Conservation (phyloP, 169 alveolate genomes). For the Neospora caninum region DNA sequence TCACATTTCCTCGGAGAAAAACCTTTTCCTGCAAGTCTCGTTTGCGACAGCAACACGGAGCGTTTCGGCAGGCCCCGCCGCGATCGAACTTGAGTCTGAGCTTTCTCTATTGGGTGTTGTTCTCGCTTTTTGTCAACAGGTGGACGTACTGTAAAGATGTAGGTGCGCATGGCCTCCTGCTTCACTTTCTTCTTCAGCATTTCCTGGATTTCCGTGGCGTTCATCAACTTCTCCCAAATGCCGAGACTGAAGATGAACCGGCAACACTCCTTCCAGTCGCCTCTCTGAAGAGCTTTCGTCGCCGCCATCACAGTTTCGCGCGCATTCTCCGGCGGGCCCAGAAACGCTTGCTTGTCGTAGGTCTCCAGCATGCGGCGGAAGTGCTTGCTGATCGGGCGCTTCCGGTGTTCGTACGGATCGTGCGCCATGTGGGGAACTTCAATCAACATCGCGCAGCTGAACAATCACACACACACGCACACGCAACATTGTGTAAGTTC, state of each 20-base stretch:
- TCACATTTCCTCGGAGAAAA: no score
- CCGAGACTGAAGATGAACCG: slow-evolving; percentile 82
- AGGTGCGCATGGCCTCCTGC: slow-evolving; percentile 93
- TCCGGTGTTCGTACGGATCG: slow-evolving; percentile 62
- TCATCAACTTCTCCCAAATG: slow-evolving; percentile 87
- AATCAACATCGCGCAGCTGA: slow-evolving; percentile 76
- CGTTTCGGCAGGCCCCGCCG: no score
- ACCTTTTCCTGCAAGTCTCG: no score
- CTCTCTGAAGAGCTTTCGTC: slow-evolving; percentile 90
- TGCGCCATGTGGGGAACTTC: slow-evolving; percentile 72
- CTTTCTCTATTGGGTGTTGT: no score
- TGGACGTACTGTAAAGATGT: slow-evolving; percentile 80
- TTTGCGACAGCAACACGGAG: no score
- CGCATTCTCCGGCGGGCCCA: slow-evolving; percentile 96
- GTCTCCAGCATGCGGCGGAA: slow-evolving; percentile 92
- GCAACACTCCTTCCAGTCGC: slow-evolving; percentile 93
- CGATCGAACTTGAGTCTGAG: no score
- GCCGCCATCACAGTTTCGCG: slow-evolving; percentile 93
- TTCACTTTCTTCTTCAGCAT: slow-evolving; percentile 88
- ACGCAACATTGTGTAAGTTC: no score
- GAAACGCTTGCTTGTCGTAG: slow-evolving; percentile 88
- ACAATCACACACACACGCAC: not conserved
- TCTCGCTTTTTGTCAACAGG: no score
- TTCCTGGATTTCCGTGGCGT: slow-evolving; percentile 85
- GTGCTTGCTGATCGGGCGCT: slow-evolving; percentile 84